Evolutionary conservation across 1,284 basidiomycete genomes (phyloP).

Genomic region (Marasmius fiardii): DNA sequence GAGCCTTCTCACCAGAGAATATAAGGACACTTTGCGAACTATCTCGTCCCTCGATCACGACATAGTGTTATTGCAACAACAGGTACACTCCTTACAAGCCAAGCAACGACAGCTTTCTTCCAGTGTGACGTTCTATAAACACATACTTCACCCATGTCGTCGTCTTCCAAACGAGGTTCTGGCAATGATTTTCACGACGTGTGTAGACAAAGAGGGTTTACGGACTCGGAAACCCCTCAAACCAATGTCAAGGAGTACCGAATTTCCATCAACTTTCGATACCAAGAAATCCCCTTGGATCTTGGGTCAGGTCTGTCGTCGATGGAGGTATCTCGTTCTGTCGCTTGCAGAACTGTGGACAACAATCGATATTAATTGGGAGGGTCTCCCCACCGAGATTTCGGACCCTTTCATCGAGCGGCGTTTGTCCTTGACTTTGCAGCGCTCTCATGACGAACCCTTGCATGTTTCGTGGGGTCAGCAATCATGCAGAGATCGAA

Average conservation of each 20-base stretch:
- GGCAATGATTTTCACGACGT: background rate
- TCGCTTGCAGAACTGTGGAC: background rate
- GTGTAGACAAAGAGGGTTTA: no score
- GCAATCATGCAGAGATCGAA: background rate
- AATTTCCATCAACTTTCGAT: background rate
- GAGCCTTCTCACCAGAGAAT: background rate
- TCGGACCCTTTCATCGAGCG: background rate
- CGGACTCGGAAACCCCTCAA: no score
- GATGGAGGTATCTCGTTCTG: background rate
- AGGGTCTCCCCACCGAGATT: background rate
- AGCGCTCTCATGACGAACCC: background rate
- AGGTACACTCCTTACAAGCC: background rate
- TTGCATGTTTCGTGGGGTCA: background rate
- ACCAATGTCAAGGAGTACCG: no score
- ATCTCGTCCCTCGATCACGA: background rate
- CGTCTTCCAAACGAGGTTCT: background rate
- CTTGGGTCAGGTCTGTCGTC: no score
- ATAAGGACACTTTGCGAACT: background rate
- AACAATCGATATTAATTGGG: background rate
- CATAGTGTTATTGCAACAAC: background rate
- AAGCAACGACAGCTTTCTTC: background rate
- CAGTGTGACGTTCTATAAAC: background rate
- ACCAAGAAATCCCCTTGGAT: background rate
- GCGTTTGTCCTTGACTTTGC: background rate
- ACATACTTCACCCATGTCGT: background rate